Conservation (phyloP, 805 yeast species). For the Cephaloascus albidus region DNA sequence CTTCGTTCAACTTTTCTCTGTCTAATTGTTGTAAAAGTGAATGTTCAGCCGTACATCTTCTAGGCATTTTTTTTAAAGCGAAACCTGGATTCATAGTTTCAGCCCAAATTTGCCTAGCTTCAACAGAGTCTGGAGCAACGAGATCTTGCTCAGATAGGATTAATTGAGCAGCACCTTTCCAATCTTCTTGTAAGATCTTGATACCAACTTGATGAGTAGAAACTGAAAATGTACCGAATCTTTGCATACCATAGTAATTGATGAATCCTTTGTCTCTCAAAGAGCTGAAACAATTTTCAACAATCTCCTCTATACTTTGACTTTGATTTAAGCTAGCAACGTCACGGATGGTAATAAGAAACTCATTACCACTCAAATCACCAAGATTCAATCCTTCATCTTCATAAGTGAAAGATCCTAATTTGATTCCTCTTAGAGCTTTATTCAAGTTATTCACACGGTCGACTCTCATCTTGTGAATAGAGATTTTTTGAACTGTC, state of each 20-base stretch:
- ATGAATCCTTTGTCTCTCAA: slow-evolving; percentile 69
- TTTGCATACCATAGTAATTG: slow-evolving; percentile 96
- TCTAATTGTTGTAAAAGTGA: slow-evolving; percentile 56
- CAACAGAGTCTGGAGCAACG: slow-evolving; percentile 73
- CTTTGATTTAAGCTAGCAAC: slow-evolving; percentile 30
- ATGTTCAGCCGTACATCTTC: slow-evolving; percentile 77
- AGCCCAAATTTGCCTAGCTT: slow-evolving; percentile 78
- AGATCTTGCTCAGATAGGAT: slow-evolving; percentile 80
- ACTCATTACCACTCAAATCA: slow-evolving; percentile 82
- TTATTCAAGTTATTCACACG: slow-evolving; percentile 71
- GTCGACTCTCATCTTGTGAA: slow-evolving; percentile 60
- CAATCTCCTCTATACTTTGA: slow-evolving; percentile 30
- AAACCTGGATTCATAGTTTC: slow-evolving; percentile 54
- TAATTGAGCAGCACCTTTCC: slow-evolving; percentile 73
- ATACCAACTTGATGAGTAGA: slow-evolving; percentile 87
- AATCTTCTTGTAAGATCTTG: slow-evolving; percentile 57
- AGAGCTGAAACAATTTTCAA: slow-evolving; percentile 45
- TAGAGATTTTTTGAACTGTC: slow-evolving; percentile 75
- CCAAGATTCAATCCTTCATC: slow-evolving; percentile 64
- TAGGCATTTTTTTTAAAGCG: slow-evolving; percentile 76
- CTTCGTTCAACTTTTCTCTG: slow-evolving; percentile 35
- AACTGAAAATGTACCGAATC: slow-evolving; percentile 92
- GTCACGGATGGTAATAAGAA: slow-evolving; percentile 75
- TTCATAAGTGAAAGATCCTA: slow-evolving; percentile 72
- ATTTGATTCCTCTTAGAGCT: slow-evolving; percentile 63